Evolutionary conservation across 495 filamentous ascomycete species (phyloP).

Genomic region (Tuber microsphaerosporum): DNA sequence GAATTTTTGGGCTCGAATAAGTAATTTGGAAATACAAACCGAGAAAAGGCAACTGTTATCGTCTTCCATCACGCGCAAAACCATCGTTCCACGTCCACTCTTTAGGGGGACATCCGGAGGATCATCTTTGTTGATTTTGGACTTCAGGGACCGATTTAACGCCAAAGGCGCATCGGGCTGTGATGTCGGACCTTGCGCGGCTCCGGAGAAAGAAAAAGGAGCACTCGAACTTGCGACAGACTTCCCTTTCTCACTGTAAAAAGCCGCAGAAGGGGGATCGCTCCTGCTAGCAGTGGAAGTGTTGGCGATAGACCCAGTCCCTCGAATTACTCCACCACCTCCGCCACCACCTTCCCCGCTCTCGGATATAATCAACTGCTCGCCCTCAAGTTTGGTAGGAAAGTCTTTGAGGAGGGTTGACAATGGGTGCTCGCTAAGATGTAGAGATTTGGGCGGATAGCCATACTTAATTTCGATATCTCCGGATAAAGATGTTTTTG

Average conservation of each 20-base stretch:
- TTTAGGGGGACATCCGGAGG: slow-evolving; percentile 64
- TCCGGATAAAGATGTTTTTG: slow-evolving; percentile 35
- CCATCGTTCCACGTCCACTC: slow-evolving; percentile 56
- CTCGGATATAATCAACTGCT: slow-evolving; percentile 65
- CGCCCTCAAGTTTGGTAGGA: slow-evolving; percentile 67
- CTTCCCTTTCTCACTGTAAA: slow-evolving; percentile 21
- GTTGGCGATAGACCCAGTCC: slow-evolving; percentile 24
- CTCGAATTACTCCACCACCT: slow-evolving; percentile 19
- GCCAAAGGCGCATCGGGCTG: slow-evolving; percentile 10
- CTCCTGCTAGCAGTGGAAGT: slow-evolving; percentile 15
- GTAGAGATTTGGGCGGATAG: slow-evolving; percentile 69
- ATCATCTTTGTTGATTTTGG: slow-evolving; percentile 48
- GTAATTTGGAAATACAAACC: slow-evolving; percentile 44
- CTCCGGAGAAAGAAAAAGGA: slow-evolving; percentile 28
- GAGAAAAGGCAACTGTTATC: slow-evolving; percentile 95
- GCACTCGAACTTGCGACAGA: slow-evolving; percentile 7
- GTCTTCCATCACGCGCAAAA: slow-evolving; percentile 92
- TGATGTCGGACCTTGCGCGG: slow-evolving; percentile 13
- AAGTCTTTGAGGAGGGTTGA: slow-evolving; percentile 50
- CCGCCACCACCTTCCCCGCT: slow-evolving; percentile 40
- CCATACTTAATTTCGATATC: slow-evolving; percentile 76
- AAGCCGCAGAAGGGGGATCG: slow-evolving; percentile 16
- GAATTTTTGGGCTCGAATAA: background rate
- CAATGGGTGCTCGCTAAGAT: slow-evolving; percentile 49
- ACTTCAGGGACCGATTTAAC: slow-evolving; percentile 41